These are phyloP conservation scores for Coemansia sp. DNA, from an alignment of 192 early-diverging fungal genomes.

Conservation along the genomic window DNA sequence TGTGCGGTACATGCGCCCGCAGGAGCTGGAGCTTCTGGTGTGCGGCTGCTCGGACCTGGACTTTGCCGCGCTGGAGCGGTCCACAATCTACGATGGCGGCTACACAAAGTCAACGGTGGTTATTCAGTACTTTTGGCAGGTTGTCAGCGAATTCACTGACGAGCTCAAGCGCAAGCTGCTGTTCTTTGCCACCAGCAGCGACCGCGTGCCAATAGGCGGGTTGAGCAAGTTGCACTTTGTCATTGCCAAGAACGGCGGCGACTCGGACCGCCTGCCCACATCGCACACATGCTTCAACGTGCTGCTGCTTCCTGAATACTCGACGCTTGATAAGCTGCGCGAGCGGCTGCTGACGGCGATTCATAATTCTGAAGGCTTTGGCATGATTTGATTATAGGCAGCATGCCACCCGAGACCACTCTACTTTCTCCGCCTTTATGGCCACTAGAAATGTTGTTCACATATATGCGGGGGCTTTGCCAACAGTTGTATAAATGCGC, in stretches of 20 bases:
- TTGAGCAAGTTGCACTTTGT: constrained; percentile 82
- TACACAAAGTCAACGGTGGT: constrained; percentile 63
- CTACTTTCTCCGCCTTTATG: background rate
- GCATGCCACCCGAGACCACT: background rate
- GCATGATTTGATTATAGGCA: constrained; percentile 60
- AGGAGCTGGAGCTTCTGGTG: constrained; percentile 86
- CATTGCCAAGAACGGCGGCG: constrained; percentile 80
- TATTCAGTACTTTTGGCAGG: constrained; percentile 84
- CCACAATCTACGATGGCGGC: constrained; percentile 85
- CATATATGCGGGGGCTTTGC: background rate
- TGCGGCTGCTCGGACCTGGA: constrained; percentile 84
- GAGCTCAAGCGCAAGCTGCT: constrained; percentile 85
- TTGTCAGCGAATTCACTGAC: constrained; percentile 75
- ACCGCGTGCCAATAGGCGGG: constrained; percentile 87
- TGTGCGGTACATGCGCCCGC: constrained; percentile 73
- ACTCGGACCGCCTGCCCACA: constrained; percentile 84
- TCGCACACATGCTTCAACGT: constrained; percentile 95
- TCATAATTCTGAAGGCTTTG: constrained; percentile 78
- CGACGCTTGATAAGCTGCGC: constrained; percentile 72
- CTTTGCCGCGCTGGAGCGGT: constrained; percentile 73
- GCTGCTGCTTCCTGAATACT: constrained; percentile 81
- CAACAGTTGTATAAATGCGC: background rate
- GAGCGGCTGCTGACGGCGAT: constrained; percentile 79
- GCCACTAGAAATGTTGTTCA: background rate
- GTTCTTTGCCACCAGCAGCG: constrained; percentile 89